Base-by-base conservation (phyloP, 2,329 filamentous ascomycete genomes). In the Rutstroemia sp. region DNA sequence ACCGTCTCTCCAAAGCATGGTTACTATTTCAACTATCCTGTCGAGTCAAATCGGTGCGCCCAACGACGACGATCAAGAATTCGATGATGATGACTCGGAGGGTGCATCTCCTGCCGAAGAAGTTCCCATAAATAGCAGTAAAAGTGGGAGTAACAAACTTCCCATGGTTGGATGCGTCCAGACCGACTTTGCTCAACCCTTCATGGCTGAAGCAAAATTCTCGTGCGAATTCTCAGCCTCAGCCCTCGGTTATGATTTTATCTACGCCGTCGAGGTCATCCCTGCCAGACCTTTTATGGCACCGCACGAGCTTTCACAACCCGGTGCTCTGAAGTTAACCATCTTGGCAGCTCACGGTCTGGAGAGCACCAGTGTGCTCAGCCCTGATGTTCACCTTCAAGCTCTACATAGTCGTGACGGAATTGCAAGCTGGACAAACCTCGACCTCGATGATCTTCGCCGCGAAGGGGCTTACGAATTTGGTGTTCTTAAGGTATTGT, bases 281-380 rank as follows among this genome's bases (percentile, higher is more conserved):
- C 58, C 58, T 51, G 14, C 52, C 52, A 48, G 57, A 52, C 42
- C 58, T 7, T 46, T 58, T 9, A 60, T 62, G 51, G 57, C 64
- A 38, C 57, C 63, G 9, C 48, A 64, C 19, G 61, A 62, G 50
- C 57, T 64, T 40, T 27, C 58, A 8, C 36, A 38, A n/a, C 36
- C 54, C 21, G 57, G 60, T 47, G 62, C 59, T 3, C 48, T 68
- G 36, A 51, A 59, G 10, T 65, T 62, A 21, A 61, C 58, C 42
- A 58, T 68, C 10, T 52, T 69, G 12, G 66, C 63, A 6, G 60
- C 65, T 12, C 62, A 67, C 34, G 68, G 66, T 8, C 56, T 68
- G 12, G 46, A 62, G 30, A 52, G 55, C 19, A 56, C 64, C 12
- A 34, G 30, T 19, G 58, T 58, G 1, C 62, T 68, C 25, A 57